Conservation (phyloP, 345 rosid genomes). For the Populus euphratica region DNA sequence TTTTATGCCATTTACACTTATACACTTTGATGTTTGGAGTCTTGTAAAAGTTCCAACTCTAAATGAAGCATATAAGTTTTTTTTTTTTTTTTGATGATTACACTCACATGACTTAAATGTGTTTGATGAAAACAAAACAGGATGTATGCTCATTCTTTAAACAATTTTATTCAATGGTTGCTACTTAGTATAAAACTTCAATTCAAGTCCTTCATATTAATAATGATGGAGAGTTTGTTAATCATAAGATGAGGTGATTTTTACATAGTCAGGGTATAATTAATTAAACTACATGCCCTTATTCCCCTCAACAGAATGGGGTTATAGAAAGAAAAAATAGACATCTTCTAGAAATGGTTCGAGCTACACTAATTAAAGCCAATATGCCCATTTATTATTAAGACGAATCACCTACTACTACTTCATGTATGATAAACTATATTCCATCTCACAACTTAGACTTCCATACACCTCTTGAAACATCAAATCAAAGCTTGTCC, state of each 20-base stretch:
- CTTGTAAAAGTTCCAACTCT: background rate
- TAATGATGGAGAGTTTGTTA: background rate
- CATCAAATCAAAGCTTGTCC: background rate
- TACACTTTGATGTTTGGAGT: background rate
- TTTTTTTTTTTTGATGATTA: background rate
- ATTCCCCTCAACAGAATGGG: background rate
- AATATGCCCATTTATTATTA: background rate
- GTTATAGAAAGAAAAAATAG: background rate
- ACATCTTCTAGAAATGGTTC: background rate
- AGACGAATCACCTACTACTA: background rate
- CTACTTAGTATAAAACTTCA: background rate
- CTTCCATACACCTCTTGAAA: background rate
- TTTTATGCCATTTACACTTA: background rate
- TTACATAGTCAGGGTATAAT: background rate
- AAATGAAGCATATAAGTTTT: background rate
- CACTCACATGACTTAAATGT: background rate
- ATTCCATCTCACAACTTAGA: background rate
- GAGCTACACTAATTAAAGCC: background rate
- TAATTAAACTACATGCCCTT: background rate
- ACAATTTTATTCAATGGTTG: background rate
- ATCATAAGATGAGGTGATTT: background rate
- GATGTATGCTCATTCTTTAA: background rate
- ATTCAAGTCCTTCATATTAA: background rate
- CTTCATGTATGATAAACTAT: background rate
- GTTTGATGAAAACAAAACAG: background rate